Conservation (phyloP, 192 early-diverging fungal genomes). For the Mortierella antarctica region DNA sequence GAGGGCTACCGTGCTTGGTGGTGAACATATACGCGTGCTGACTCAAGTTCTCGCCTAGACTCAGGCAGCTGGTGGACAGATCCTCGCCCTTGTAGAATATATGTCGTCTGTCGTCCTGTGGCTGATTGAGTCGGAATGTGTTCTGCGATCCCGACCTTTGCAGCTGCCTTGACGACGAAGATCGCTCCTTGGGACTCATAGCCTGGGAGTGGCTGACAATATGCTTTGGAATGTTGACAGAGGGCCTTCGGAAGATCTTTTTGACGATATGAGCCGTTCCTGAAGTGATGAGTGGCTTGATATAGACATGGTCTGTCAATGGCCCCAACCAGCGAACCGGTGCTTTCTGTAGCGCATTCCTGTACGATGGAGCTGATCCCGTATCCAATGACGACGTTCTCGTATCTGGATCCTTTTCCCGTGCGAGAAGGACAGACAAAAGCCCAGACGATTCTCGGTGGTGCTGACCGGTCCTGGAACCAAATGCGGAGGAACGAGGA, state of each 20-base stretch:
- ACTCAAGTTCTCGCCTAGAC: conserved; percentile 38
- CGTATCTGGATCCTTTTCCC: conserved; percentile 17
- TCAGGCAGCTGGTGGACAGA: conserved; percentile 27
- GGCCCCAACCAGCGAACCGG: conserved; percentile 41
- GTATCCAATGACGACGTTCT: not conserved
- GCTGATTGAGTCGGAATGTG: not conserved
- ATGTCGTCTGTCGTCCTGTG: conserved; percentile 22
- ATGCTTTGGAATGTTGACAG: conserved; percentile 30
- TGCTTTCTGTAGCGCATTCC: conserved; percentile 12
- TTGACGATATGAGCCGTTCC: conserved; percentile 45
- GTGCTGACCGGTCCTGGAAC: not conserved
- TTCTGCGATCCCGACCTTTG: not conserved
- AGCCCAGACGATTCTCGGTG: conserved; percentile 11
- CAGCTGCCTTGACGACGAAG: not conserved
- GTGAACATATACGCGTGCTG: conserved; percentile 51
- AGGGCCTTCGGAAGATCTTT: conserved; percentile 33
- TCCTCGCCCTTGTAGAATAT: conserved; percentile 38
- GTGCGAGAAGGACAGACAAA: conserved; percentile 26
- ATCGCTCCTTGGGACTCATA: not conserved
- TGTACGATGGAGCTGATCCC: not conserved
- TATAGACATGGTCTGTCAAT: conserved; percentile 33
- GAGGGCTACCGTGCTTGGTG: conserved; percentile 37
- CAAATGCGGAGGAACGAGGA: not conserved
- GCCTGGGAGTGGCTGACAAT: conserved; percentile 18
- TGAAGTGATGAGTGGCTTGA: conserved; percentile 33